Conservation (phyloP, 305 asterid species). For the Petunia hybrid region DNA sequence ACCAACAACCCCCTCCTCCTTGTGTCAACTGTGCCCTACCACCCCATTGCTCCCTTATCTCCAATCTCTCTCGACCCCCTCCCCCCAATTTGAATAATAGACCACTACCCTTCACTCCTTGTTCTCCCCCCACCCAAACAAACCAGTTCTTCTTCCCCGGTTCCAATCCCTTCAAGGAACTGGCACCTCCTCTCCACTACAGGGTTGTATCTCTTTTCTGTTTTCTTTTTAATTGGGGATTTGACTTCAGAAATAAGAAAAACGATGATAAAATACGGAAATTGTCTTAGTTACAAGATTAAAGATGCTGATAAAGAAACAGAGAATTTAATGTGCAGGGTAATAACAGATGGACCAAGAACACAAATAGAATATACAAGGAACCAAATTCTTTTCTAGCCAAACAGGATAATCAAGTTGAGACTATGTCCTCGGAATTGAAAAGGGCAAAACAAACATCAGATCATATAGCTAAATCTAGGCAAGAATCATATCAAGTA, state of each 20-base stretch:
- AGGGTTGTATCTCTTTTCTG: not conserved
- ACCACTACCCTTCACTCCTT: conserved; percentile 18
- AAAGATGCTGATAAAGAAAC: conserved; percentile 1
- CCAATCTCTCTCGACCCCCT: not conserved
- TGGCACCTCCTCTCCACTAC: not conserved
- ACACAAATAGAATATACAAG: not conserved
- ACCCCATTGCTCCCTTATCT: not conserved
- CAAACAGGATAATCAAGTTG: conserved; percentile 8
- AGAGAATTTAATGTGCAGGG: conserved; percentile 19
- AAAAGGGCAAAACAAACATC: not conserved
- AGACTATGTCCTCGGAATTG: conserved; percentile 5
- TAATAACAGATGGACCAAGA: not conserved
- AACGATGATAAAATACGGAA: not conserved
- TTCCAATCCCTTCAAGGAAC: not conserved
- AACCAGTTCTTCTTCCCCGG: conserved; percentile 1
- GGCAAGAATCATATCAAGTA: conserved; percentile 3
- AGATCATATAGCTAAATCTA: not conserved
- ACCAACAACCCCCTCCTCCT: conserved; percentile 20
- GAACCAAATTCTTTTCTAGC: conserved; percentile 5
- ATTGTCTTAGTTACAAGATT: not conserved
- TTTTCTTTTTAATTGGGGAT: conserved; percentile 19
- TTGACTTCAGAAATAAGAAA: not conserved
- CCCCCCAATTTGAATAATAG: not conserved
- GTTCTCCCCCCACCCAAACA: not conserved
- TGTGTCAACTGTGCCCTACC: not conserved